A percentile compares a stretch with the other conserved stretches of the same genome.
Conservation (phyloP, 208 protist species). For the Trypanosoma platydactyli region DNA sequence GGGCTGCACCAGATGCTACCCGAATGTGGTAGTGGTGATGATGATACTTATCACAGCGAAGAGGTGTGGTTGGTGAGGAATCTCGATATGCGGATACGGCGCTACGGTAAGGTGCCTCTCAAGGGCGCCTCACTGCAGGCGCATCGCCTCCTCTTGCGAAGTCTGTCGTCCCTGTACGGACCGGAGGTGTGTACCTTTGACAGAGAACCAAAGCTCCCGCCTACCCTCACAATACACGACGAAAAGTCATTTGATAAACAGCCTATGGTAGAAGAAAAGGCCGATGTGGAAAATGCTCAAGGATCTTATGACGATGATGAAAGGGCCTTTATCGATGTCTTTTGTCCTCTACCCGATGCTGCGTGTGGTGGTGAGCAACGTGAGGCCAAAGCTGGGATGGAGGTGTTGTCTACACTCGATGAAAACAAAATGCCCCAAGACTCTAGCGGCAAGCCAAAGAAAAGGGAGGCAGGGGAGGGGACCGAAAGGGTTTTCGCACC, state of each 20-base stretch:
- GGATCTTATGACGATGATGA: background rate
- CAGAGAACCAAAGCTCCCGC: background rate
- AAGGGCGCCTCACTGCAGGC: background rate
- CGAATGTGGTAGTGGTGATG: background rate
- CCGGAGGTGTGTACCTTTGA: constrained; percentile 15
- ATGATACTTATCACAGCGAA: background rate
- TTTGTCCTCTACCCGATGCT: no score
- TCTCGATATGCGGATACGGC: constrained; percentile 20
- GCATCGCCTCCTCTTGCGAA: constrained; percentile 1
- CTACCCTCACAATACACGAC: background rate
- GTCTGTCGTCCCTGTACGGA: constrained; percentile 10
- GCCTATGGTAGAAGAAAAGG: background rate
- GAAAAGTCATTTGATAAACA: background rate
- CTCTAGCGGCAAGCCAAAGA: background rate
- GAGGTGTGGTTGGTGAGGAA: constrained; percentile 19
- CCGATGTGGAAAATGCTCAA: background rate
- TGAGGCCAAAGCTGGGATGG: background rate
- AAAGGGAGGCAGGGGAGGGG: background rate
- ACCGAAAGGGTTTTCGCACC: constrained; percentile 1
- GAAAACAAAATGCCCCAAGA: background rate
- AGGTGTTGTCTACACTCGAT: background rate
- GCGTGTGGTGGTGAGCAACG: background rate
- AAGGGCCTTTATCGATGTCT: background rate
- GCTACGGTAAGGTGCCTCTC: constrained; percentile 6
- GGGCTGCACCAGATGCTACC: constrained; percentile 8